Evolutionary conservation across 2,329 filamentous ascomycete genomes (phyloP), one percentile per base, ranked within the genome.

Genomic region (Colletotrichum limetticola): DNA sequence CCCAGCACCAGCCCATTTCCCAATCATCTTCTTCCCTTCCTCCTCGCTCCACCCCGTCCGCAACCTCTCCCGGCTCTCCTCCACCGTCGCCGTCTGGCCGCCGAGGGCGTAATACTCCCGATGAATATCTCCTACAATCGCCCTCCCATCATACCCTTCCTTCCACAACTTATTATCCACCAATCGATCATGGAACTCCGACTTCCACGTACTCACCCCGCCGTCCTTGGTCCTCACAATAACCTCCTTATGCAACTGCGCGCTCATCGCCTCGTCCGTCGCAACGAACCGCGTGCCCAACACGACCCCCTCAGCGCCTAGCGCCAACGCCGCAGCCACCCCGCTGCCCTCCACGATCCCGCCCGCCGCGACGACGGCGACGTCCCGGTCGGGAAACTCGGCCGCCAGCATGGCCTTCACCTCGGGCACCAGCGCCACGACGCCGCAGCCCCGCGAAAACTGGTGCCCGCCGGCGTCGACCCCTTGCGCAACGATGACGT

Each of bases 391-490:
- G 0, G 76, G 61, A 67, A 84, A 83, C 76, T 84, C 82, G 0
- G 71, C 76, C 3, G 77, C 78, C 19, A 91, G 74, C 67, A 87
- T 83, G 70, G 86, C 85, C 60, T 79, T 81, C 9, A 91, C 85
- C 80, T 92, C 91, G 0, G 90, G 90, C 49, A 93, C 79, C 4
- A 93, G 80, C 3, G 85, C 83, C 4, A 92, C 79, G 2, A 92
- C 80, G 6, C 90, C 86, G 2, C 87, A 86, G 4, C 88, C 89
- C 26, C 82, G 80, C 0, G 84, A 83, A 57, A 89, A 87, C 74
- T 91, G 90, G 77, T 93, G 91, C 0, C 91, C 91, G 8, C 91
- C 91, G 1, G 91, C 91, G 80, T 93, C 91, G 6, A 85, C 84
- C 3, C 91, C 91, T 79, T 93, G 91, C 5, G 89, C 85, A 7